Conservation (phyloP, 129 eudicot genomes). For the Artemisia annua region DNA sequence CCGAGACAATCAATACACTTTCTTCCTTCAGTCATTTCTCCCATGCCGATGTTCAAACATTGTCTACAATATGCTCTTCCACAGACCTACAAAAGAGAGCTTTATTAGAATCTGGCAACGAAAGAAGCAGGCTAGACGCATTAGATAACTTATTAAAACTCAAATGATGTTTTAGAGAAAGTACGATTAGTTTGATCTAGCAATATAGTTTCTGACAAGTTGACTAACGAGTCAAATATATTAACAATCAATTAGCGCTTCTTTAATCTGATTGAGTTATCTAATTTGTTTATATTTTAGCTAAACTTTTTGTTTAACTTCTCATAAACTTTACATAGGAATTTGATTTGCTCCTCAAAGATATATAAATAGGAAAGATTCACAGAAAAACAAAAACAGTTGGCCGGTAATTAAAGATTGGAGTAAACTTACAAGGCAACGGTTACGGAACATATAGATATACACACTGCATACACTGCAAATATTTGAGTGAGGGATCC, state of each 20-base stretch:
- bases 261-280: too few species aligned
- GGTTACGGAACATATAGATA: constrained; percentile 60
- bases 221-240: too few species aligned
- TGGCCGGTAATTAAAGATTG: background rate
- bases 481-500: constrained; percentile 87
- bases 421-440: constrained; percentile 53
- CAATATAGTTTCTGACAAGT: too few species aligned
- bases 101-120: background rate
- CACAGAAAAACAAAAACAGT: background rate
- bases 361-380: background rate
- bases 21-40: constrained; percentile 89
- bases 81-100: constrained; percentile 45
- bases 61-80: constrained; percentile 83
- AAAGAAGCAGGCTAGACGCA: background rate
- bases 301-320: too few species aligned
- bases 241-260: too few species aligned
- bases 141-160: background rate
- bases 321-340: too few species aligned
- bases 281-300: too few species aligned
- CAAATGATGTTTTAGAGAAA: too few species aligned
- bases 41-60: constrained; percentile 75
- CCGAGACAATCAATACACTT: constrained; percentile 77
- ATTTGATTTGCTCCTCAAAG: too few species aligned
- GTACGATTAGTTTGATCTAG: too few species aligned
- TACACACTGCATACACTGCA: constrained; percentile 64